These are phyloP conservation scores for Aspergillus carlsbadensis DNA, from an alignment of 495 filamentous ascomycete species.

Conservation along the genomic window DNA sequence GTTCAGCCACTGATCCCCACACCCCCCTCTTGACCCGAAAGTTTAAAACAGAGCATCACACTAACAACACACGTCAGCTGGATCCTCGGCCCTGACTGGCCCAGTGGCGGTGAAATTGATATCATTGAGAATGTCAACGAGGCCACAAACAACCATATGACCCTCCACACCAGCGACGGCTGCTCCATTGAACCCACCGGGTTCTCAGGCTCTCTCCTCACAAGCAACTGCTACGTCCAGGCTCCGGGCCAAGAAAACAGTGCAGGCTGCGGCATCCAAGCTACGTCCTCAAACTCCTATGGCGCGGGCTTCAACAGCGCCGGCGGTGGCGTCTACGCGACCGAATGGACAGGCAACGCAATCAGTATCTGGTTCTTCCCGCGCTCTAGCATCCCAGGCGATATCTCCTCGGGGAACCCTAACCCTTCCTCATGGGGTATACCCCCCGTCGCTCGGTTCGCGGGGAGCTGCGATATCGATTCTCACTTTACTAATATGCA, in stretches of 20 bases:
- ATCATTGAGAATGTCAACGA: constrained; percentile 71
- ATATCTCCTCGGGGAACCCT: constrained; percentile 49
- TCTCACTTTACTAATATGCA: constrained; percentile 61
- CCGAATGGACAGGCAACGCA: constrained; percentile 58
- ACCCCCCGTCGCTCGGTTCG: constrained; percentile 61
- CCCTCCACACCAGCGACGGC: constrained; percentile 61
- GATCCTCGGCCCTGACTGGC: constrained; percentile 61
- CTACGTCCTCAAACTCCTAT: constrained; percentile 38
- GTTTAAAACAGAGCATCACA: not conserved
- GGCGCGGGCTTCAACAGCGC: constrained; percentile 56
- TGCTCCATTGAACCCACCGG: constrained; percentile 56
- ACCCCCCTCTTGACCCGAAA: no score
- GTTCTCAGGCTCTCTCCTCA: constrained; percentile 36
- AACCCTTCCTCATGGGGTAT: constrained; percentile 59
- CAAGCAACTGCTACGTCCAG: constrained; percentile 52
- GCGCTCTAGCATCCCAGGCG: constrained; percentile 46
- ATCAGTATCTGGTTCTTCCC: constrained; percentile 65
- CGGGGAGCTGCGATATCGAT: constrained; percentile 57
- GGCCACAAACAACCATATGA: constrained; percentile 55
- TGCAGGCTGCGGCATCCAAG: constrained; percentile 53
- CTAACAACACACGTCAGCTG: constrained; percentile 33
- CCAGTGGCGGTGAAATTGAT: constrained; percentile 68
- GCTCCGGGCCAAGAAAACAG: constrained; percentile 46
- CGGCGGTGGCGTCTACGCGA: constrained; percentile 61
- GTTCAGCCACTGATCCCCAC: constrained; percentile 26